A percentile compares a stretch with the other conserved stretches of the same genome.
These are phyloP conservation scores for Lecanoromycetidae sp. DNA, from an alignment of 2,329 filamentous ascomycete genomes.

Conservation along the genomic window DNA sequence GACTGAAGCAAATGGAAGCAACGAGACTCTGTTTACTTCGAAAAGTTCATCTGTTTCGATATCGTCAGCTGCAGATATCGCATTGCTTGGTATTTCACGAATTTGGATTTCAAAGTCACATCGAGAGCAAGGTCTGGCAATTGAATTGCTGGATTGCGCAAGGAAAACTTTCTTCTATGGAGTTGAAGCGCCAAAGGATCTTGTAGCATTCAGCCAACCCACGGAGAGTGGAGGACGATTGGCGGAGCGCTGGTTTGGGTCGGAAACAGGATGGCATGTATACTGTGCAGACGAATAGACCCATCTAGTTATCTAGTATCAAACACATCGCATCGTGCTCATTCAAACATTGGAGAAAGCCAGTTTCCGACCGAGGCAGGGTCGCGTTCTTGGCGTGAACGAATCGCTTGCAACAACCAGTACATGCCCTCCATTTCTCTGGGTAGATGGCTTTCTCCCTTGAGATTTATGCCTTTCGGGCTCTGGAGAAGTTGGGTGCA, in stretches of 20 bases:
- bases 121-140: conserved; percentile 46
- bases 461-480: neutral
- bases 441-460: neutral
- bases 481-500: neutral
- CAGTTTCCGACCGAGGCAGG: neutral
- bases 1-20: conserved; percentile 17
- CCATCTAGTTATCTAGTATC: neutral
- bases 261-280: conserved; percentile 46
- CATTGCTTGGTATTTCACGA: conserved; percentile 50
- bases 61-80: conserved; percentile 32
- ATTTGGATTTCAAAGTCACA: conserved; percentile 52
- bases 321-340: neutral
- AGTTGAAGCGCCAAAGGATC: conserved; percentile 41
- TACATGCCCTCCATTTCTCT: conserved; percentile 9
- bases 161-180: conserved; percentile 44
- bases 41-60: conserved; percentile 35
- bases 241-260: conserved; percentile 46
- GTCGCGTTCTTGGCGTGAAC: neutral
- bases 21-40: conserved; percentile 14
- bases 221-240: conserved; percentile 48
- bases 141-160: conserved; percentile 44
- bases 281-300: conserved; percentile 34
- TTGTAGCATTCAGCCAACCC: conserved; percentile 54
- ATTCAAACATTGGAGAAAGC: neutral
- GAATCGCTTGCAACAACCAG: conserved; percentile 3